Evolutionary conservation across 495 filamentous ascomycete genomes (phyloP).

Genomic region (Lasiosphaeria miniovina): DNA sequence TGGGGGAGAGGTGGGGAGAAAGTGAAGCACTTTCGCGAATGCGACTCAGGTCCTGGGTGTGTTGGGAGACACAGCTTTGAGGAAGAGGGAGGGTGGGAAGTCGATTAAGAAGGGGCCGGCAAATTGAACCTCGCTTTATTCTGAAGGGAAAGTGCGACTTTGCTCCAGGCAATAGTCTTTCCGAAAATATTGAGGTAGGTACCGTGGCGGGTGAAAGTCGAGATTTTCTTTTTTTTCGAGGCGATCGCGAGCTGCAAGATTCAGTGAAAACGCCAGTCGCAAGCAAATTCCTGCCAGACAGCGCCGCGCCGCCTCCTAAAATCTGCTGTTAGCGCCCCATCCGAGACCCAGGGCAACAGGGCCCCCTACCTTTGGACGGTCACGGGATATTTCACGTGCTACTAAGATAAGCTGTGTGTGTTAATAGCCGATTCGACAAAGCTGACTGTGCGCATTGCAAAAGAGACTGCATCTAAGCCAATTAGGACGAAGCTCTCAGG

Average conservation of each 20-base stretch:
- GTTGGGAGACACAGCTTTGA: not conserved
- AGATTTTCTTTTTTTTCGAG: constrained; percentile 7
- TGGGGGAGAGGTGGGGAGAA: not conserved
- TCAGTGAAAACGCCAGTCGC: constrained; percentile 13
- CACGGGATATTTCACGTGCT: constrained; percentile 8
- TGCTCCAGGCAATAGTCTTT: constrained; percentile 32
- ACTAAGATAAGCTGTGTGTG: not conserved
- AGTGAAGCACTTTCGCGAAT: constrained; percentile 4
- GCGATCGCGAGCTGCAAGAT: constrained; percentile 13
- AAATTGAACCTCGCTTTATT: constrained; percentile 5
- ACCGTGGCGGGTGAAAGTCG: not conserved
- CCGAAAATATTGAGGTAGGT: constrained; percentile 1
- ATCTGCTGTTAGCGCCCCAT: constrained; percentile 9
- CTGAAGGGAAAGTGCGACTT: constrained; percentile 29
- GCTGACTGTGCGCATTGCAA: no score
- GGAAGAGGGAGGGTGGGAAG: not conserved
- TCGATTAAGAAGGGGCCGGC: not conserved
- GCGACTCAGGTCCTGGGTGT: constrained; percentile 5
- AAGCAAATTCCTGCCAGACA: constrained; percentile 14
- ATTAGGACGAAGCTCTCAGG: no score
- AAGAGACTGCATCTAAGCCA: no score
- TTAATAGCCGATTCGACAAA: not conserved
- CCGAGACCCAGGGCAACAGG: not conserved
- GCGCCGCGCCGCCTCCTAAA: constrained; percentile 6
- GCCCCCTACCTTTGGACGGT: not conserved